phyloP scores from a whole-genome alignment of 2,329 filamentous ascomycete genomes.

The Akanthomyces dipterigenus region DNA sequence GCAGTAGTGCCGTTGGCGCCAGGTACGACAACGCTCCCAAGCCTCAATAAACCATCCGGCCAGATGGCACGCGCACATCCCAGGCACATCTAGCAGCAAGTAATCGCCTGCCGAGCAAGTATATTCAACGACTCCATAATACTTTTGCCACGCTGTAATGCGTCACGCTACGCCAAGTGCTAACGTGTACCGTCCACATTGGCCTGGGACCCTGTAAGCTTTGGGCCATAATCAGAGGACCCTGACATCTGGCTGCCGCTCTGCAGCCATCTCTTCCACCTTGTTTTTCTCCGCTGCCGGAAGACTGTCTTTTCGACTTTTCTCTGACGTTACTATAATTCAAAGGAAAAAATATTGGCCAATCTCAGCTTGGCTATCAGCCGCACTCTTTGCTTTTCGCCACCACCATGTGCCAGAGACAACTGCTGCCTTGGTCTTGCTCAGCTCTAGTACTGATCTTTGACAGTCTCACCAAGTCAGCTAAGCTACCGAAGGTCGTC shows the following conservation, averaged over 20 bases:
- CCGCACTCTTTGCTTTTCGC: not conserved
- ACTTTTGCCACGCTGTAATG: not conserved
- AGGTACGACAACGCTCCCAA: not conserved
- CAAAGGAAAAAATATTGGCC: not conserved
- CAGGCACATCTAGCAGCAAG: not conserved
- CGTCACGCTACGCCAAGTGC: not conserved
- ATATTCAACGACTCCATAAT: not conserved
- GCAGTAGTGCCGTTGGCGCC: not conserved
- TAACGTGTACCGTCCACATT: not conserved
- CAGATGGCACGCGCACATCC: not conserved
- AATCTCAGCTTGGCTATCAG: not conserved
- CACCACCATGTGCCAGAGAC: not conserved
- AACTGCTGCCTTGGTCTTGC: not conserved
- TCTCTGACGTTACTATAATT: not conserved
- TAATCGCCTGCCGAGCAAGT: not conserved
- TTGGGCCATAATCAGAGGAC: not conserved
- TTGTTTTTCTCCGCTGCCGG: not conserved
- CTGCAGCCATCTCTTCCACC: not conserved
- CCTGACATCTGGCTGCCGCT: conserved; percentile 1
- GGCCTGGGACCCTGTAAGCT: not conserved
- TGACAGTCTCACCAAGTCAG: not conserved
- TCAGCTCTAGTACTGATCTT: not conserved
- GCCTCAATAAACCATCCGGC: not conserved
- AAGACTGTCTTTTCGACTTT: not conserved
- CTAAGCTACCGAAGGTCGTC: not conserved